Base-by-base conservation (phyloP, 139 green algal species). In the Volvox reticuliferus region DNA sequence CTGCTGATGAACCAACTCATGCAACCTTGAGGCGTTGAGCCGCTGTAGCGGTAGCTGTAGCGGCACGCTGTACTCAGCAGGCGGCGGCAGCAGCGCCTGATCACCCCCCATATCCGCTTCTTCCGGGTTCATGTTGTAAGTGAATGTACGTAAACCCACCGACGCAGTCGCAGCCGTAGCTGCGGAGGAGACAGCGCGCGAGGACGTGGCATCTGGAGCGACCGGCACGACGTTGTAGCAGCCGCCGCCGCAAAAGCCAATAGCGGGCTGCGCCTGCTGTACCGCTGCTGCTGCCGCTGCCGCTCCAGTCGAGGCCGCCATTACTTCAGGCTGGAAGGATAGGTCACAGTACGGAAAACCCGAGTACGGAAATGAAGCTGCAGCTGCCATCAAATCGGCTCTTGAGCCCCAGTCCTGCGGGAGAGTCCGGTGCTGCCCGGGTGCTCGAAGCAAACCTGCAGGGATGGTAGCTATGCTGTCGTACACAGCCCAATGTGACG, bases 81-180 rank as follows among this genome's bases (percentile, higher is more conserved):
- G 44, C 44, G 83, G 83, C 35, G 65, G 65, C 83, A 88, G 65
- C 13, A 65, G 83, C 36, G 63, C 63, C 35, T 67, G 83, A 68
- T 80, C 67, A 65, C 65, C 65, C 63, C 67, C 79, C 83, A 80
- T 67, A 17, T 13, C n/a, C 26, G 67, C 36, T 30, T 9, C 44
- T 14, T 37, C 69, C 28, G 50, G 5, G 16, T 37, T 19, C 62
- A 28, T 71, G 22, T 26, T 63, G 21, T 32, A 20, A 61, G n/a
- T n/a, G n/a, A n/a, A n/a, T n/a, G n/a, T n/a, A n/a, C n/a, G n/a
- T n/a, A n/a, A n/a, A n/a, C n/a, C n/a, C 16, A 1, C 33, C 17
- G 63, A 63, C 2, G 65, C 33, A 14, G 65, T 32, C 18, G 82
- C 22, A 20, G 65, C 82, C 32, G 17, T 61, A 62, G 33, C 22